Conservation (phyloP, 768 basidiomycete genomes). For the Daedalea quercina region DNA sequence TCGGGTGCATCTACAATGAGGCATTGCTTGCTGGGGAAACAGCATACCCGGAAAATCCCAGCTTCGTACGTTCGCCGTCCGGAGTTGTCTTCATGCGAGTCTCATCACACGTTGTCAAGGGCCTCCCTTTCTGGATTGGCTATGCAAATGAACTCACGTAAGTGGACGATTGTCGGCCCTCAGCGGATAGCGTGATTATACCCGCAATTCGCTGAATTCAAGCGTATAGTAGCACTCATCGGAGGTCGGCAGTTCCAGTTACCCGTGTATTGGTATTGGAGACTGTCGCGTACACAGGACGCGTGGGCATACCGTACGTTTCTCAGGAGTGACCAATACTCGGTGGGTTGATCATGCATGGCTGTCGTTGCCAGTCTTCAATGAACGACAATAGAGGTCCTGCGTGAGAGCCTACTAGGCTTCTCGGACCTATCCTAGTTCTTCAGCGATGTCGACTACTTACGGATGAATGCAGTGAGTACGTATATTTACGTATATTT, state of each 20-base stretch:
- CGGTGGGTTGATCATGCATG: not conserved
- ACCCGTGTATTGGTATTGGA: constrained; percentile 14
- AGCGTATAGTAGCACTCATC: constrained; percentile 20
- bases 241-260: constrained; percentile 17
- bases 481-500: constrained; percentile 19
- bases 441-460: not conserved
- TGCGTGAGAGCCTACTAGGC: not conserved
- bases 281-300: constrained; percentile 1
- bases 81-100: not conserved
- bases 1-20: not conserved
- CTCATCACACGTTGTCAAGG: not conserved
- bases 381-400: not conserved
- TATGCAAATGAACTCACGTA: not conserved
- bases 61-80: not conserved
- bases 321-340: not conserved
- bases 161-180: not conserved
- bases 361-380: not conserved
- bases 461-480: not conserved
- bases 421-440: not conserved
- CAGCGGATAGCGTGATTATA: not conserved
- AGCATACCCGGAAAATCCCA: not conserved
- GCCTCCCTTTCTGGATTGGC: constrained; percentile 1
- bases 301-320: constrained; percentile 5
- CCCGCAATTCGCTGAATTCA: constrained; percentile 10
- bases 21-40: too few relatives aligned